A percentile compares a stretch with the other conserved stretches of the same genome.
Conservation (phyloP, 108 stramenopile species). For the Nitzschia sp. region DNA sequence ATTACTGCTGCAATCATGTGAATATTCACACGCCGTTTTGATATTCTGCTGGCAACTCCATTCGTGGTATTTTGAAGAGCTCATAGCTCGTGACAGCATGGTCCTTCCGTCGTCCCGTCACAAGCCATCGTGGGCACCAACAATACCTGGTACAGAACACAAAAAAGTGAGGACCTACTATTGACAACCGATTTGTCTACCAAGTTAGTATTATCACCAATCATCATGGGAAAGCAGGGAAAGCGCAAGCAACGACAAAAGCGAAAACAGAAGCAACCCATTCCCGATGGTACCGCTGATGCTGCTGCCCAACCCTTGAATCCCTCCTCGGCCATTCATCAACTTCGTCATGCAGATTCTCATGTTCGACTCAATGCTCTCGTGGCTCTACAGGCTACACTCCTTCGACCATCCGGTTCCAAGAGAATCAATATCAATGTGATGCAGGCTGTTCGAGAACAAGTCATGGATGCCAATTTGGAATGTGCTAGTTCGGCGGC, state of each 20-base stretch:
- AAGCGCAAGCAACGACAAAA: constrained; percentile 26
- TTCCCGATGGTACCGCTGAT: not conserved
- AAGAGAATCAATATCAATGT: constrained; percentile 30
- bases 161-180: too few species aligned
- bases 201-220: too few species aligned
- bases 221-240: constrained; percentile 41
- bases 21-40: too few species aligned
- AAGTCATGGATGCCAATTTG: constrained; percentile 58
- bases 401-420: constrained; percentile 24
- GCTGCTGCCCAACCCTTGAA: not conserved
- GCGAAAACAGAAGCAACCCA: constrained; percentile 24
- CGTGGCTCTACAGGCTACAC: constrained; percentile 48
- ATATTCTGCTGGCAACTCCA: too few species aligned
- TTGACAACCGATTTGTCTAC: too few species aligned
- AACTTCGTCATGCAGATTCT: constrained; percentile 61
- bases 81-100: too few species aligned
- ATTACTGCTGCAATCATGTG: too few species aligned
- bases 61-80: too few species aligned
- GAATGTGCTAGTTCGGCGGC: constrained; percentile 67
- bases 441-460: constrained; percentile 69
- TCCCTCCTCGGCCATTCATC: constrained; percentile 30
- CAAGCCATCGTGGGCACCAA: too few species aligned
- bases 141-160: too few species aligned
- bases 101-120: too few species aligned
- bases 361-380: constrained; percentile 57